A percentile compares a stretch with the other conserved stretches of the same genome.
Evolutionary conservation across 2,329 filamentous ascomycete genomes (phyloP).

Genomic region (Lizonia empirigonia): DNA sequence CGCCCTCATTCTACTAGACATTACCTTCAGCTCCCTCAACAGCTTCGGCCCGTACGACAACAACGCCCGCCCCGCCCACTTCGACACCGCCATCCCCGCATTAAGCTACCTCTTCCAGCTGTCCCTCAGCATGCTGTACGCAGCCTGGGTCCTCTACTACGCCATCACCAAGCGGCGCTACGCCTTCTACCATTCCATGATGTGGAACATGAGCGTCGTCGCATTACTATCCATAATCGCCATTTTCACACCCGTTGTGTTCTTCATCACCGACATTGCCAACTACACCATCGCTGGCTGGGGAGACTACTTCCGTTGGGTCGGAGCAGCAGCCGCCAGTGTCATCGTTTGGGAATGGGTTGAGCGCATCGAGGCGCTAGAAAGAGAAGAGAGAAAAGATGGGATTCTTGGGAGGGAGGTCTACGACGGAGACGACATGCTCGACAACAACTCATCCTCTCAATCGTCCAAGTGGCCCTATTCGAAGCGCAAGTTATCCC

Average conservation of each 20-base stretch:
- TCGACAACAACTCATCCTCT: conserved; percentile 68
- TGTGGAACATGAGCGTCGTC: conserved; percentile 86
- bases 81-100: conserved; percentile 88
- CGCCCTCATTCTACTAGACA: conserved; percentile 86
- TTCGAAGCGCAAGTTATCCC: conserved; percentile 45
- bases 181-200: conserved; percentile 86
- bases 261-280: conserved; percentile 89
- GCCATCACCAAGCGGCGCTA: conserved; percentile 89
- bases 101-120: conserved; percentile 90
- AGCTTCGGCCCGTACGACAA: conserved; percentile 70
- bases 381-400: conserved; percentile 92
- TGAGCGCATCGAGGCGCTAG: conserved; percentile 87
- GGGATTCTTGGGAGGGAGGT: conserved; percentile 89
- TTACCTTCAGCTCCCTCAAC: conserved; percentile 89
- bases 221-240: conserved; percentile 78
- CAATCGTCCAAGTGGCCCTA: conserved; percentile 58
- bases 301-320: conserved; percentile 96
- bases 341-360: conserved; percentile 99
- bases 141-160: conserved; percentile 93
- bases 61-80: conserved; percentile 70
- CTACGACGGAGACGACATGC: conserved; percentile 92
- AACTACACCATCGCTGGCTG: conserved; percentile 85
- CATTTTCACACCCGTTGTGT: conserved; percentile 87
- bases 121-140: conserved; percentile 83
- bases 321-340: conserved; percentile 90